Conservation (phyloP, 2,329 filamentous ascomycete genomes). For the Fusarium lateritium region DNA sequence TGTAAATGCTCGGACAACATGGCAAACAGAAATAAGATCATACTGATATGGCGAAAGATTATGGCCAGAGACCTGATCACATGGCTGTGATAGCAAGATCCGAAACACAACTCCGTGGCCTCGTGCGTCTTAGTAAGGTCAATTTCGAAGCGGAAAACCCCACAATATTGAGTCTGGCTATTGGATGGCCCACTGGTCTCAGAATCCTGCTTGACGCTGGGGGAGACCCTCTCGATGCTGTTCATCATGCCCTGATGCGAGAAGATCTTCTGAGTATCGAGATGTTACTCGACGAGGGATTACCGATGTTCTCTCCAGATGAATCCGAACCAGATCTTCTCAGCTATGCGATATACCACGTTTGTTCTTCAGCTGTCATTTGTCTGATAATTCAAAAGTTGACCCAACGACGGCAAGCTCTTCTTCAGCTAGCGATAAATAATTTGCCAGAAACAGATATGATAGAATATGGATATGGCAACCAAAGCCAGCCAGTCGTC, state of each 20-base stretch:
- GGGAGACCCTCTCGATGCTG: not conserved
- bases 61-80: not conserved
- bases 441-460: not conserved
- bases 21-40: too few species aligned
- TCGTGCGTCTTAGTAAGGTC: not conserved
- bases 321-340: not conserved
- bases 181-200: constrained; percentile 4
- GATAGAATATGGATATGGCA: not conserved
- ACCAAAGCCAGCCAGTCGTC: not conserved
- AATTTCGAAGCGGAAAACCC: not conserved
- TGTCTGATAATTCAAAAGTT: not conserved
- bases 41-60: not conserved
- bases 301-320: not conserved
- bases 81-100: not conserved
- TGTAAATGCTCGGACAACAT: too few species aligned
- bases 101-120: not conserved
- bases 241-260: not conserved
- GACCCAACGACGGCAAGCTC: not conserved
- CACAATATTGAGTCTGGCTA: not conserved
- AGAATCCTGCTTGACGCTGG: constrained; percentile 1
- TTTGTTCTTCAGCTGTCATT: not conserved
- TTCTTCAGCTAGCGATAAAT: not conserved
- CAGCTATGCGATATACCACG: not conserved
- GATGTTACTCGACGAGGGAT: not conserved
- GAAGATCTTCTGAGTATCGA: not conserved